These are phyloP conservation scores for Alternaria novae-zelandiae DNA, from an alignment of 2,329 filamentous ascomycete species.

Conservation along the genomic window DNA sequence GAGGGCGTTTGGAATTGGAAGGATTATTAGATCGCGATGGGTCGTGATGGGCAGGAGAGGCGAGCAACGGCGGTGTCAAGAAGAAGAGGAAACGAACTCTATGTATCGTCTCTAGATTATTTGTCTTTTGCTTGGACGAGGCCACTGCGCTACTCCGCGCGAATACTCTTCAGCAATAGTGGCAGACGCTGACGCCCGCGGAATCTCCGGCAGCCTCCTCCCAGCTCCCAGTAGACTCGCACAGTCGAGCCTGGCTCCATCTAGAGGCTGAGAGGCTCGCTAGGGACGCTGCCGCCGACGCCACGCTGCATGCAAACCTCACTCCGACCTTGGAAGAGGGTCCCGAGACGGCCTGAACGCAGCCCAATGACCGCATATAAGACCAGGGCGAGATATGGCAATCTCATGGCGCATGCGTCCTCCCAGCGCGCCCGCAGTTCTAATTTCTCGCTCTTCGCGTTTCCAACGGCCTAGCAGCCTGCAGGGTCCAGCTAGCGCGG, in stretches of 20 bases:
- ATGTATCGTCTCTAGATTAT: background rate
- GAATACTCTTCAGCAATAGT: constrained; percentile 21
- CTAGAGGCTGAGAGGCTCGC: constrained; percentile 21
- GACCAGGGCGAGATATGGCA: constrained; percentile 1
- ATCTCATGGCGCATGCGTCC: constrained; percentile 7
- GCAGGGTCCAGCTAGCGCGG: constrained; percentile 21
- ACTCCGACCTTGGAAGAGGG: constrained; percentile 16
- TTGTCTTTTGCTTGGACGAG: constrained; percentile 10
- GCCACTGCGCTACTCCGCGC: constrained; percentile 24
- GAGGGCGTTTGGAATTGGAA: background rate
- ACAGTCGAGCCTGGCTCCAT: constrained; percentile 11
- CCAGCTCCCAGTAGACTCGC: constrained; percentile 14
- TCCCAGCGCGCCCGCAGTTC: constrained; percentile 1
- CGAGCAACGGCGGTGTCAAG: background rate
- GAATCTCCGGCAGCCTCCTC: constrained; percentile 21
- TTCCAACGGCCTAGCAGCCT: constrained; percentile 15
- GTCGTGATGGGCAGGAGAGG: constrained; percentile 1
- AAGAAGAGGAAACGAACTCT: background rate
- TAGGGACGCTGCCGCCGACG: constrained; percentile 15
- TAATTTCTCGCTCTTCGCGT: constrained; percentile 8
- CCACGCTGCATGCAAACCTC: constrained; percentile 20
- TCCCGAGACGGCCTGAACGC: background rate
- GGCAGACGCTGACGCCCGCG: constrained; percentile 20
- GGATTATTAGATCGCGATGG: background rate
- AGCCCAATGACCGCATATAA: constrained; percentile 9